These are phyloP conservation scores for Pythium aphanidermatum DNA, from an alignment of 352 stramenopile genomes.

Conservation along the genomic window DNA sequence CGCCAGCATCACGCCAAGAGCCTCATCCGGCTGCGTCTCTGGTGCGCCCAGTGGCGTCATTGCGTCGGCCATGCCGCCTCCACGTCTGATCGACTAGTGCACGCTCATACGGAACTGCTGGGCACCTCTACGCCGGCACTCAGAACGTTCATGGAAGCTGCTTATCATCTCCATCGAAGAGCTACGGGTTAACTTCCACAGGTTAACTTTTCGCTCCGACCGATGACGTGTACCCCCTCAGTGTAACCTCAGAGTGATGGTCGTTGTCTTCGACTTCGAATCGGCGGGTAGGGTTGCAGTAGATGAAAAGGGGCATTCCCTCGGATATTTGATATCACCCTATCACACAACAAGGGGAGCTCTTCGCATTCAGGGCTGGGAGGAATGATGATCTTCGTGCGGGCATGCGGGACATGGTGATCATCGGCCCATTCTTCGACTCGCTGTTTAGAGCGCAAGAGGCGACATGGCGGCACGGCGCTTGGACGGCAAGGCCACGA, in stretches of 20 bases:
- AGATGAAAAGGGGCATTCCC: neutral
- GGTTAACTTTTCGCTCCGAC: too few relatives aligned
- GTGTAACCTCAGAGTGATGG: too few relatives aligned
- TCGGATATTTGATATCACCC: slow-evolving; percentile 2
- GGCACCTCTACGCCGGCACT: too few relatives aligned
- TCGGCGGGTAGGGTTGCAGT: slow-evolving; percentile 15
- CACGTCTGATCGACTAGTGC: too few relatives aligned
- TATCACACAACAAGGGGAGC: slow-evolving; percentile 13
- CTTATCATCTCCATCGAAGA: too few relatives aligned
- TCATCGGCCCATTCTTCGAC: neutral
- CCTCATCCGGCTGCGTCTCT: slow-evolving; percentile 5
- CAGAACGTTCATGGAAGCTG: too few relatives aligned
- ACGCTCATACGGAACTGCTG: too few relatives aligned
- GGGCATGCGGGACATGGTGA: neutral
- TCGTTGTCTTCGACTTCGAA: too few relatives aligned
- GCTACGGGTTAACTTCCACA: too few relatives aligned
- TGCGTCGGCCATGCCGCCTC: neutral
- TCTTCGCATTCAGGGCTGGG: slow-evolving; percentile 12
- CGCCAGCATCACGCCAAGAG: slow-evolving; percentile 17
- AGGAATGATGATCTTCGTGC: neutral
- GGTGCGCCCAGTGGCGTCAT: neutral
- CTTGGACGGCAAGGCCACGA: slow-evolving; percentile 88
- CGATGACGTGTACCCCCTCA: too few relatives aligned
- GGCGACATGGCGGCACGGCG: neutral
- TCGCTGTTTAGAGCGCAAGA: too few relatives aligned